Conservation (phyloP, 2,329 filamentous ascomycete species). For the Alternaria alternata region DNA sequence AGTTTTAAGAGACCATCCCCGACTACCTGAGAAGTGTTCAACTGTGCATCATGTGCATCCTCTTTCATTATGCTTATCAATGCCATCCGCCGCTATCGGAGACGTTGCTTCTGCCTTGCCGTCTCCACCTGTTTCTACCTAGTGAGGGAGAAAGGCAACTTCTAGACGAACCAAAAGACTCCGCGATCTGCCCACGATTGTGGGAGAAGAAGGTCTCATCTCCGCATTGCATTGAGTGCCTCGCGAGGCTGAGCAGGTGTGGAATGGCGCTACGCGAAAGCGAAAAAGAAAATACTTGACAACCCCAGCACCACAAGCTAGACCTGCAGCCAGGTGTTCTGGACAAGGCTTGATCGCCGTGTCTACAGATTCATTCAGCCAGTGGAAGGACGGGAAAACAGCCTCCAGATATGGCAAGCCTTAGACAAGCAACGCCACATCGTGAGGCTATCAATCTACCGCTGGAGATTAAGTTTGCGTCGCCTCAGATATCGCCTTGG, state of each 20-base stretch:
- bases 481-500: not conserved
- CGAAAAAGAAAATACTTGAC: not conserved
- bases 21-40: not conserved
- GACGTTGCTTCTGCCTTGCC: slow-evolving; percentile 28
- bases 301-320: not conserved
- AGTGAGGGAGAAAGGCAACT: not conserved
- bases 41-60: slow-evolving; percentile 23
- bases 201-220: slow-evolving; percentile 31
- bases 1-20: not conserved
- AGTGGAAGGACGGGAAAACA: not conserved
- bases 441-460: not conserved
- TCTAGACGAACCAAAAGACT: slow-evolving; percentile 14
- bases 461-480: not conserved
- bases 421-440: not conserved
- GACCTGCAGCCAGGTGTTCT: not conserved
- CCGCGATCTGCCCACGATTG: slow-evolving; percentile 19
- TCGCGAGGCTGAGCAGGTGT: not conserved
- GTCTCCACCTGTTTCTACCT: slow-evolving; percentile 3
- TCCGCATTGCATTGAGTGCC: slow-evolving; percentile 27
- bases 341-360: not conserved
- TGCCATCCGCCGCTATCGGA: slow-evolving; percentile 26
- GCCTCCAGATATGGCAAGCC: not conserved
- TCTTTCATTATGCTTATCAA: slow-evolving; percentile 25
- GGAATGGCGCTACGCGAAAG: slow-evolving; percentile 3
- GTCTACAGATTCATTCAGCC: not conserved